Percentiles rank a stretch among this genome's conserved stretches.
These are phyloP conservation scores for Cyclostephanos invisitatus DNA, from an alignment of 108 stramenopile species.

Conservation along the genomic window DNA sequence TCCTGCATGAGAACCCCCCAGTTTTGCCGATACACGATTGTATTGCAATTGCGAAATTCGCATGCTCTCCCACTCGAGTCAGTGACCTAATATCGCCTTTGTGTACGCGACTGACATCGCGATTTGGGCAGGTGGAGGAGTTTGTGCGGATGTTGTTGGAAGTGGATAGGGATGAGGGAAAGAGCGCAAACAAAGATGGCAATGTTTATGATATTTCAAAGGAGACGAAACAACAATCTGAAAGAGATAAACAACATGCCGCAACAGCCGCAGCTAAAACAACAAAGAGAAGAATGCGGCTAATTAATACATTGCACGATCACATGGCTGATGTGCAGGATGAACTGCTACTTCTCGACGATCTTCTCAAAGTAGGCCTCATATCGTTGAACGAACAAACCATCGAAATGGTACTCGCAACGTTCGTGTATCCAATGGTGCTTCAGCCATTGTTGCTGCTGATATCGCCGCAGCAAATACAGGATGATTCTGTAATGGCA, in stretches of 20 bases:
- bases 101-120: conserved; percentile 70
- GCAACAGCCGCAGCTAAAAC: conserved; percentile 13
- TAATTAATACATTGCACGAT: conserved; percentile 50
- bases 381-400: conserved; percentile 85
- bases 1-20: conserved; percentile 63
- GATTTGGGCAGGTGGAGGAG: conserved; percentile 79
- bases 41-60: conserved; percentile 78
- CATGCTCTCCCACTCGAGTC: conserved; percentile 77
- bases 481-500: conserved; percentile 7
- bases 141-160: conserved; percentile 68
- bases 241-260: conserved; percentile 28
- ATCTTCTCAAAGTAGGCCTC: conserved; percentile 79
- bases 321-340: conserved; percentile 75
- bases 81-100: conserved; percentile 73
- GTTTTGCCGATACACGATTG: conserved; percentile 74
- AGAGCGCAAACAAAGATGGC: neutral
- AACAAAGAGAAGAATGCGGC: conserved; percentile 33
- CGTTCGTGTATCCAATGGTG: conserved; percentile 85
- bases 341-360: conserved; percentile 80
- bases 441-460: conserved; percentile 79
- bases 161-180: conserved; percentile 15
- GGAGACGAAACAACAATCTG: neutral
- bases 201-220: neutral
- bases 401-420: conserved; percentile 91
- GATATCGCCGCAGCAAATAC: conserved; percentile 46